Evolutionary conservation across 768 basidiomycete species (phyloP).

Genomic region (Bullera alba): DNA sequence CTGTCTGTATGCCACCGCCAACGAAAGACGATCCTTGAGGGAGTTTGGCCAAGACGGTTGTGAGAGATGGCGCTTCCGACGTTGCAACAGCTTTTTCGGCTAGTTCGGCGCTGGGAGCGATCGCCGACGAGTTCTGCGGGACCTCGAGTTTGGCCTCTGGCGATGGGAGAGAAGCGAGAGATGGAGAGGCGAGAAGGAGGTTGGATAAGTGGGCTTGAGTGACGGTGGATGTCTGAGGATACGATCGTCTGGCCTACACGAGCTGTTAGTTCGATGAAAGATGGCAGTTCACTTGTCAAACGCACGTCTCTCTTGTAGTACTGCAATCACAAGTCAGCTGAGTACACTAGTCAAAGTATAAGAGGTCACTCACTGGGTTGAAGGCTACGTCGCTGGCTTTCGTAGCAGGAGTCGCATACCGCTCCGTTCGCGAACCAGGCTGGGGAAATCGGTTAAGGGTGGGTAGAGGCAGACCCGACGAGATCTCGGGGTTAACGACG

Average conservation of each 20-base stretch:
- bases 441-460: constrained; percentile 70
- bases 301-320: constrained; percentile 92
- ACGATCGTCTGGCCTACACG: constrained; percentile 53
- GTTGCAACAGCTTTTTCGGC: constrained; percentile 20
- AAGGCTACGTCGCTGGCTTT: constrained; percentile 56
- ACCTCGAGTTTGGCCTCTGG: constrained; percentile 51
- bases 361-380: constrained; percentile 24
- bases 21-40: constrained; percentile 55
- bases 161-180: constrained; percentile 35
- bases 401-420: constrained; percentile 78
- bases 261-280: background rate
- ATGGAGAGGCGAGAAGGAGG: constrained; percentile 73
- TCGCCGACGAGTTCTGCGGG: constrained; percentile 19
- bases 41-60: constrained; percentile 44
- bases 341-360: background rate
- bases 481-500: constrained; percentile 81
- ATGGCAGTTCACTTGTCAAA: background rate
- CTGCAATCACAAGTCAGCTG: constrained; percentile 14
- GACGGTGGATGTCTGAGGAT: constrained; percentile 83
- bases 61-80: constrained; percentile 49
- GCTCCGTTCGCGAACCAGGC: constrained; percentile 80
- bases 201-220: constrained; percentile 75
- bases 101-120: constrained; percentile 9
- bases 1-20: constrained; percentile 63
- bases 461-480: constrained; percentile 75